Percentiles rank a stretch among this genome's conserved stretches.
phyloP scores from a whole-genome alignment of 495 filamentous ascomycete species.

The Talaromyces borbonicus region DNA sequence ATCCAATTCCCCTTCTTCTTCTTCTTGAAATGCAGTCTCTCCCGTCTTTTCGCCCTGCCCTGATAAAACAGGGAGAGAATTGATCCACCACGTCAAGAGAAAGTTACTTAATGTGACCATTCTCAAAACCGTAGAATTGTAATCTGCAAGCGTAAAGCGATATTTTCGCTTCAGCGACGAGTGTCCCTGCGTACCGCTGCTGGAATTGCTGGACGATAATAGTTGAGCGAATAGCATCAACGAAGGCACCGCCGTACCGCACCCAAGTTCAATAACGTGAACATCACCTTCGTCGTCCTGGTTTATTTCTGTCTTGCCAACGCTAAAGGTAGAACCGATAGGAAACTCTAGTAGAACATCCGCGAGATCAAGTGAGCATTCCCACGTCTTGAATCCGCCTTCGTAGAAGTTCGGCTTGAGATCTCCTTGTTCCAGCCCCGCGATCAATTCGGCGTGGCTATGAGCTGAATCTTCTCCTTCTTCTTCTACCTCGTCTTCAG shows the following conservation, averaged over 20 bases:
- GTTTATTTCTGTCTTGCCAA: no score
- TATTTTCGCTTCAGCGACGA: slow-evolving; percentile 28
- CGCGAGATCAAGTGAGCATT: slow-evolving; percentile 83
- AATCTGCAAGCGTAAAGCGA: slow-evolving; percentile 73
- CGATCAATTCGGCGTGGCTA: slow-evolving; percentile 32
- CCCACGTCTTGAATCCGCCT: slow-evolving; percentile 98
- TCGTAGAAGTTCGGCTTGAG: slow-evolving; percentile 89
- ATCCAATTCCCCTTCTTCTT: slow-evolving; percentile 59
- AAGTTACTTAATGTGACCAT: slow-evolving; percentile 87
- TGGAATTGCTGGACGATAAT: slow-evolving; percentile 34
- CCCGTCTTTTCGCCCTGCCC: background rate
- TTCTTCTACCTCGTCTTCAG: slow-evolving; percentile 69
- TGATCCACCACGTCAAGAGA: slow-evolving; percentile 64
- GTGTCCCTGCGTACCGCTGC: slow-evolving; percentile 8
- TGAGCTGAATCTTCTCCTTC: slow-evolving; percentile 25
- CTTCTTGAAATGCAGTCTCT: slow-evolving; percentile 5
- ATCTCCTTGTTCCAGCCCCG: slow-evolving; percentile 68
- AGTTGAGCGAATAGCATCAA: slow-evolving; percentile 66
- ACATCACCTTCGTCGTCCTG: slow-evolving; percentile 24
- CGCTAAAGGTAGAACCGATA: slow-evolving; percentile 4
- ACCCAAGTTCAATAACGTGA: slow-evolving; percentile 80
- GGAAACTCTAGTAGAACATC: slow-evolving; percentile 33
- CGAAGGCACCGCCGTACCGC: slow-evolving; percentile 80
- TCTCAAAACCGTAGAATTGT: slow-evolving; percentile 75
- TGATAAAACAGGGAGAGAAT: slow-evolving; percentile 9